Conservation (phyloP, 2,329 filamentous ascomycete genomes). For the Orbilia oligospora region DNA sequence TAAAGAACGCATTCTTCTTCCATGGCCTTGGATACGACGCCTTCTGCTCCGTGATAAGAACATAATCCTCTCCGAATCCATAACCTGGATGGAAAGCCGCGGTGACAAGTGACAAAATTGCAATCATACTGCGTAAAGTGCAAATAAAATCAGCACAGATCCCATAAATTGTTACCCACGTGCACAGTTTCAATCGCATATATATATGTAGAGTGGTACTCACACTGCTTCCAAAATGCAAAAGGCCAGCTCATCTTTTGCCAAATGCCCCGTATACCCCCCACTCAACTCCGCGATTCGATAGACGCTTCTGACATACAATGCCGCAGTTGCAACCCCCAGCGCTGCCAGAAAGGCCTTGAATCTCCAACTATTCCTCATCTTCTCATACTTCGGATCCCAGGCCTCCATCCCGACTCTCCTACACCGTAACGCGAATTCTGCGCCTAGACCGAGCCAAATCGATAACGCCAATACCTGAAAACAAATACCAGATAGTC, state of each 20-base stretch:
- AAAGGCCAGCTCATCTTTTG: conserved; percentile 72
- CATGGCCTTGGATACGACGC: conserved; percentile 34
- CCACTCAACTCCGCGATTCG: conserved; percentile 76
- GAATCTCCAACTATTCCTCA: conserved; percentile 32
- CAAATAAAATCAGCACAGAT: not conserved
- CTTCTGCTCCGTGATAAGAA: conserved; percentile 46
- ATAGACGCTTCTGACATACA: conserved; percentile 75
- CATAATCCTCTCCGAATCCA: conserved; percentile 62
- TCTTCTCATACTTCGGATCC: conserved; percentile 36
- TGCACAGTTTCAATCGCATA: too few relatives aligned
- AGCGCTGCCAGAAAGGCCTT: conserved; percentile 72
- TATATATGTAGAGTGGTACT: too few relatives aligned
- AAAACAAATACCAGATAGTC: conserved; percentile 75
- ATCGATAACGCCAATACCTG: conserved; percentile 74
- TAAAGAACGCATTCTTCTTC: conserved; percentile 35
- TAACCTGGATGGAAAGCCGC: conserved; percentile 69
- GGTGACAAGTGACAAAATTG: conserved; percentile 69
- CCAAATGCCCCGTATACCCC: conserved; percentile 75
- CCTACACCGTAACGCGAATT: conserved; percentile 44
- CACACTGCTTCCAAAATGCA: conserved; percentile 72
- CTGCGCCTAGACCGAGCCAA: conserved; percentile 75
- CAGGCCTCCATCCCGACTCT: conserved; percentile 24
- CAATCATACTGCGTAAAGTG: conserved; percentile 67
- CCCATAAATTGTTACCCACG: not conserved
- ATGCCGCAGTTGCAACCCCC: conserved; percentile 73